Percentiles rank a stretch among this genome's conserved stretches.
These are phyloP conservation scores for Penicillium bialowiezense DNA, from an alignment of 495 filamentous ascomycete species.

Conservation along the genomic window DNA sequence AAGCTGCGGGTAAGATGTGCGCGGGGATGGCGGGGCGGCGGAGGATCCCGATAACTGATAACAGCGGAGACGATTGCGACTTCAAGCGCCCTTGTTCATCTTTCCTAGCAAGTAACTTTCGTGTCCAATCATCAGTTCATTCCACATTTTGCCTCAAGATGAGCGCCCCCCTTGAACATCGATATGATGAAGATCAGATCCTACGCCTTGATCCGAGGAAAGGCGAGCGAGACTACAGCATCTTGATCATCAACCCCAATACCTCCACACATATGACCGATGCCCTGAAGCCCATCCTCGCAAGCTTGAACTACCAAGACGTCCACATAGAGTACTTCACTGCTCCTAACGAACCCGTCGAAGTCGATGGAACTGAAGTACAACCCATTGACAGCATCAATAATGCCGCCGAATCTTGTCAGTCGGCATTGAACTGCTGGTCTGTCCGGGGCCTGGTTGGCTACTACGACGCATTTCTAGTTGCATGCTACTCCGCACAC, in stretches of 20 bases:
- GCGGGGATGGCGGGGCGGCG: constrained; percentile 12
- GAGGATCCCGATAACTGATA: constrained; percentile 19
- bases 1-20: constrained; percentile 4
- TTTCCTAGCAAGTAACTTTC: not conserved
- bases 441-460: constrained; percentile 50
- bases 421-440: constrained; percentile 55
- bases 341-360: constrained; percentile 37
- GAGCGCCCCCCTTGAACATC: not conserved
- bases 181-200: not conserved
- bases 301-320: constrained; percentile 44
- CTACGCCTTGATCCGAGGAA: constrained; percentile 17
- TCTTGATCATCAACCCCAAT: constrained; percentile 91
- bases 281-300: constrained; percentile 63
- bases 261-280: constrained; percentile 80
- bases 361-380: constrained; percentile 26
- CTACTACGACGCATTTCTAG: constrained; percentile 69
- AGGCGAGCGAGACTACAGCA: constrained; percentile 30
- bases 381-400: constrained; percentile 46
- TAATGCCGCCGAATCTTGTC: constrained; percentile 47
- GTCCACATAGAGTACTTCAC: constrained; percentile 56
- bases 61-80: constrained; percentile 4
- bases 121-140: not conserved
- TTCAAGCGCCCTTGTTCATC: not conserved
- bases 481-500: constrained; percentile 89
- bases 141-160: not conserved